phyloP scores from a whole-genome alignment of 2,329 filamentous ascomycete genomes.

The Tolypocladium inflatum region DNA sequence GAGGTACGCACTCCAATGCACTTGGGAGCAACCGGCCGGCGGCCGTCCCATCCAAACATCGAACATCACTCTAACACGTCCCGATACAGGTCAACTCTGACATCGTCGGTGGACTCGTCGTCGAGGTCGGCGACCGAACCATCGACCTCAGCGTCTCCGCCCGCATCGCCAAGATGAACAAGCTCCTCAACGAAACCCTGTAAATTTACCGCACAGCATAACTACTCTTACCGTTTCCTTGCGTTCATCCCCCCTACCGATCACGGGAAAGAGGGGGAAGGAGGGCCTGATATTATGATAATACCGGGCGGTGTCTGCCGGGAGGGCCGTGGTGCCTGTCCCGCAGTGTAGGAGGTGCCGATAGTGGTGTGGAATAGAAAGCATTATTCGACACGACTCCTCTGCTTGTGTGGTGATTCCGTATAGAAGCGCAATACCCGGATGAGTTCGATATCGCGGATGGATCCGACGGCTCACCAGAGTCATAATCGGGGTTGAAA shows the following conservation, averaged over 20 bases:
- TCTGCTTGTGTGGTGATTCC: not conserved
- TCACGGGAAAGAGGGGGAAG: not conserved
- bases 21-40: not conserved
- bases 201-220: slow-evolving; percentile 47
- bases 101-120: slow-evolving; percentile 84
- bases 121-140: slow-evolving; percentile 95
- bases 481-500: not conserved
- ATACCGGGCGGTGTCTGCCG: not conserved
- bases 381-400: slow-evolving; percentile 1
- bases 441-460: not conserved
- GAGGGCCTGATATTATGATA: not conserved
- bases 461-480: not conserved
- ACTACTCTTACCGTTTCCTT: slow-evolving; percentile 15
- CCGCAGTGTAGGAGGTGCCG: slow-evolving; percentile 6
- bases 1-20: slow-evolving; percentile 45
- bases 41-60: not conserved
- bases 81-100: slow-evolving; percentile 75
- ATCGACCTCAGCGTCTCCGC: slow-evolving; percentile 94
- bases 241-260: slow-evolving; percentile 11
- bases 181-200: slow-evolving; percentile 91
- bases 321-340: not conserved
- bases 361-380: slow-evolving; percentile 11
- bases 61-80: not conserved
- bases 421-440: not conserved
- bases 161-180: slow-evolving; percentile 98